phyloP scores from a whole-genome alignment of 1,139 yeast species.

The Geotrichum klebahnii region DNA sequence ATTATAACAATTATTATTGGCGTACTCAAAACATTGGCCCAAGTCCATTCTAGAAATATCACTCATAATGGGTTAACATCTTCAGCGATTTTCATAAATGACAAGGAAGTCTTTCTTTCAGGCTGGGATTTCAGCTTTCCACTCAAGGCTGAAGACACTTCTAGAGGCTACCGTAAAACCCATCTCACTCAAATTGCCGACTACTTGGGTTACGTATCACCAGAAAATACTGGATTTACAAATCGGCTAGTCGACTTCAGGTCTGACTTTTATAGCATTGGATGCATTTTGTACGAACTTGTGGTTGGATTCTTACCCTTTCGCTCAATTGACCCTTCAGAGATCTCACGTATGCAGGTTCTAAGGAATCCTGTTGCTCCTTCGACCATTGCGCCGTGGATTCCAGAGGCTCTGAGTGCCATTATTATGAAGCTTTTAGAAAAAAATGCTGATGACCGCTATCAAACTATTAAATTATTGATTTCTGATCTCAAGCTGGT shows the following conservation, averaged over 20 bases:
- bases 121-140: constrained; percentile 54
- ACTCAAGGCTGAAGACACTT: constrained; percentile 45
- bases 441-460: constrained; percentile 46
- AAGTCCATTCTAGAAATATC: constrained; percentile 46
- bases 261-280: constrained; percentile 52
- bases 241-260: constrained; percentile 47
- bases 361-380: constrained; percentile 47
- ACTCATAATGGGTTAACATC: constrained; percentile 52
- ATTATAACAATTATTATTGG: constrained; percentile 41
- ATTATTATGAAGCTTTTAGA: constrained; percentile 47
- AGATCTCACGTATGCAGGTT: constrained; percentile 45
- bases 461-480: constrained; percentile 42
- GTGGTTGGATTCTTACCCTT: constrained; percentile 49
- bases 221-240: constrained; percentile 49
- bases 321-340: constrained; percentile 44
- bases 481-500: constrained; percentile 42
- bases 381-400: constrained; percentile 40
- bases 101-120: constrained; percentile 41
- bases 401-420: constrained; percentile 42
- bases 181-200: constrained; percentile 39
- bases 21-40: constrained; percentile 41
- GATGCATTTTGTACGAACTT: constrained; percentile 50
- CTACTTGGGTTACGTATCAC: constrained; percentile 50
- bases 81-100: constrained; percentile 40
- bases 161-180: constrained; percentile 35